Conservation (phyloP, 495 filamentous ascomycete genomes). For the Tuber aestivum region DNA sequence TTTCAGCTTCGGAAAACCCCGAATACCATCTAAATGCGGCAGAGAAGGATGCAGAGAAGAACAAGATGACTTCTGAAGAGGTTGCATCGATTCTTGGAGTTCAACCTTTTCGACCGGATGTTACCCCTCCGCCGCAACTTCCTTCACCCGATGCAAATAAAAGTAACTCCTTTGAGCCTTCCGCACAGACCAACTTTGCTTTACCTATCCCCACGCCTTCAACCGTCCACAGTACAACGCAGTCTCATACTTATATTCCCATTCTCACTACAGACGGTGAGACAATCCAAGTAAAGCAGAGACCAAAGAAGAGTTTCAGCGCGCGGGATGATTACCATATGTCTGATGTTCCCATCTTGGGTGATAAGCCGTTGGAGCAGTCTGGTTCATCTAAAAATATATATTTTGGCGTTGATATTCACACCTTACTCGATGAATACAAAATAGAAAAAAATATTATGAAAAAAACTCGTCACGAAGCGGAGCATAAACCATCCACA, state of each 20-base stretch:
- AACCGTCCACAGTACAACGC: not conserved
- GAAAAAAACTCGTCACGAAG: constrained; percentile 17
- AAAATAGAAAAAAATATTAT: constrained; percentile 29
- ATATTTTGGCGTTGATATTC: constrained; percentile 90
- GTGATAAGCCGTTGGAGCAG: constrained; percentile 61
- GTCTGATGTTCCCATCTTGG: constrained; percentile 65
- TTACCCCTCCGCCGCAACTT: constrained; percentile 12
- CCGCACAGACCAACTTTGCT: not conserved
- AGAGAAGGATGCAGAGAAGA: not conserved
- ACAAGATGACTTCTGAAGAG: not conserved
- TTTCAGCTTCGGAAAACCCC: constrained; percentile 8
- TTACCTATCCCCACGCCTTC: constrained; percentile 13
- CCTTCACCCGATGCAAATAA: constrained; percentile 1
- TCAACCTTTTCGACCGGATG: constrained; percentile 16
- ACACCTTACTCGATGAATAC: constrained; percentile 64
- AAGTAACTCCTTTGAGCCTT: constrained; percentile 4
- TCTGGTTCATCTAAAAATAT: constrained; percentile 65
- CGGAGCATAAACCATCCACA: constrained; percentile 14
- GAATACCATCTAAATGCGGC: constrained; percentile 15
- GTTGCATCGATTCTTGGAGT: constrained; percentile 9
- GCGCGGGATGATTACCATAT: constrained; percentile 49
- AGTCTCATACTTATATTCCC: constrained; percentile 38
- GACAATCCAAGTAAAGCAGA: constrained; percentile 22
- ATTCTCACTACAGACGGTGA: constrained; percentile 54
- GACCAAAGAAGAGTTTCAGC: constrained; percentile 51